These are phyloP conservation scores for Emergomyces orientalis DNA, from an alignment of 2,329 filamentous ascomycete genomes.

Conservation along the genomic window DNA sequence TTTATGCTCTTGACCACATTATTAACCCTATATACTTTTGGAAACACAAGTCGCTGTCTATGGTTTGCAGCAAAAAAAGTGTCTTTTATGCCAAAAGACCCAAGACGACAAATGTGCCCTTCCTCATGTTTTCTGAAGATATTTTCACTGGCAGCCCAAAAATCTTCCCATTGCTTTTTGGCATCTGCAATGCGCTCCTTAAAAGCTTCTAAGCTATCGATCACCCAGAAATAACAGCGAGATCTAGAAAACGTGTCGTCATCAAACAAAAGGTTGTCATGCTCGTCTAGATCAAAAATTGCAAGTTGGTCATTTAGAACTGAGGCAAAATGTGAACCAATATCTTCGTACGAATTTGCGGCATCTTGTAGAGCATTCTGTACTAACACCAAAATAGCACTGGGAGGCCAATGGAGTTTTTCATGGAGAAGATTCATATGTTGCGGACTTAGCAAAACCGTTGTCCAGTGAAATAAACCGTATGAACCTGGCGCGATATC, in stretches of 20 bases:
- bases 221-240: not conserved
- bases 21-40: not conserved
- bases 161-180: not conserved
- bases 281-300: not conserved
- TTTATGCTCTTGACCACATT: not conserved
- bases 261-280: not conserved
- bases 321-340: not conserved
- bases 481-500: too few species aligned
- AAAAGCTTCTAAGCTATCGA: not conserved
- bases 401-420: not conserved
- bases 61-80: not conserved
- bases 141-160: not conserved
- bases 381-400: not conserved
- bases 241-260: slow-evolving; percentile 3
- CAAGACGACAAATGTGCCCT: not conserved
- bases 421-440: not conserved
- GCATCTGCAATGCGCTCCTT: not conserved
- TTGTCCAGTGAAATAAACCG: not conserved
- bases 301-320: not conserved
- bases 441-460: not conserved
- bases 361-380: not conserved
- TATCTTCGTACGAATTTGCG: not conserved
- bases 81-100: not conserved
- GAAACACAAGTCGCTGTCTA: not conserved
- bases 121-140: not conserved